These are phyloP conservation scores for Babjeviella inositovora DNA, from an alignment of 805 yeast genomes.

Conservation along the genomic window DNA sequence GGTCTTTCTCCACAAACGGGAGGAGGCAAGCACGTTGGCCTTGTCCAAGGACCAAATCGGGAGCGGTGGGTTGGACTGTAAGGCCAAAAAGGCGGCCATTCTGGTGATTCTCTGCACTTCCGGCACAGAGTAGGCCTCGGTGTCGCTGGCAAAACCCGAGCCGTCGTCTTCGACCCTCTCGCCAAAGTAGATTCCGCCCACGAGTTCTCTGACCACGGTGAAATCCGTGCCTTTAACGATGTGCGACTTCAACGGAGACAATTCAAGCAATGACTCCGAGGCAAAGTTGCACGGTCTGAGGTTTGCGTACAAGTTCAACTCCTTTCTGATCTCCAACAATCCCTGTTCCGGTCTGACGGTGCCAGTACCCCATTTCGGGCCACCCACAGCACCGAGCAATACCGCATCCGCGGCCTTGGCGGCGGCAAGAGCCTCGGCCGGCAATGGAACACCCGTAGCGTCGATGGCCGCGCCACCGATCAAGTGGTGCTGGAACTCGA, in stretches of 20 bases:
- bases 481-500: constrained; percentile 68
- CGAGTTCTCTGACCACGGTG: constrained; percentile 88
- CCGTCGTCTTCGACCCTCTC: constrained; percentile 88
- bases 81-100: constrained; percentile 95
- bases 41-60: constrained; percentile 95
- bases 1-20: constrained; percentile 91
- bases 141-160: constrained; percentile 78
- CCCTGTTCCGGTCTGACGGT: constrained; percentile 96
- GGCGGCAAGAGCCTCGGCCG: constrained; percentile 71
- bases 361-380: constrained; percentile 99
- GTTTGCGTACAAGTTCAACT: constrained; percentile 86
- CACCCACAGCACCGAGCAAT: constrained; percentile 96
- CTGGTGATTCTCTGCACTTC: constrained; percentile 93
- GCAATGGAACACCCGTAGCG: constrained; percentile 85
- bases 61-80: constrained; percentile 84
- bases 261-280: constrained; percentile 64
- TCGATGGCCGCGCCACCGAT: constrained; percentile 99
- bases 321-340: constrained; percentile 84
- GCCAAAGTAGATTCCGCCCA: constrained; percentile 97
- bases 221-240: constrained; percentile 85
- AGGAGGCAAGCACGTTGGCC: constrained; percentile 93
- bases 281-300: constrained; percentile 94
- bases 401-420: constrained; percentile 87
- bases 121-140: constrained; percentile 80
- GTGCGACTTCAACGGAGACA: constrained; percentile 79